phyloP scores from a whole-genome alignment of 805 yeast species.

The Diddensiella caesifluorescens region DNA sequence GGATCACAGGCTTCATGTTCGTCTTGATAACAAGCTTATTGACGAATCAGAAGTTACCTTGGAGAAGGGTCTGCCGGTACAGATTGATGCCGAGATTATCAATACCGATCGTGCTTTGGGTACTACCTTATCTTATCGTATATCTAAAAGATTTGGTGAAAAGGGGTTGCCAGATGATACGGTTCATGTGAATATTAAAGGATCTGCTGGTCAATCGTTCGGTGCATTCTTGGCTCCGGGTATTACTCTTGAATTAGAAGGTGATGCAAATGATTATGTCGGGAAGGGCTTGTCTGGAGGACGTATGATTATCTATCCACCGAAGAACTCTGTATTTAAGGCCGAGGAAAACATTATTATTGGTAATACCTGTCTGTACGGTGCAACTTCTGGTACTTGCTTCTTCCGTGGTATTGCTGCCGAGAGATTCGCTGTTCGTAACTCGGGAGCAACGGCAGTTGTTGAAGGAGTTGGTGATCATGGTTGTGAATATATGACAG shows the following conservation, averaged over 20 bases:
- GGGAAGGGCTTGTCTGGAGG: conserved; percentile 98
- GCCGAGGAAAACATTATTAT: conserved; percentile 95
- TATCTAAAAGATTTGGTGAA: conserved; percentile 90
- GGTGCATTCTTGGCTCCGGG: conserved; percentile 98
- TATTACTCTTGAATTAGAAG: conserved; percentile 89
- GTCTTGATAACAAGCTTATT: conserved; percentile 90
- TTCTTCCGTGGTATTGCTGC: conserved; percentile 97
- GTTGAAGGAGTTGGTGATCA: conserved; percentile 98
- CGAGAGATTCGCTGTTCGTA: conserved; percentile 96
- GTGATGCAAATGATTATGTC: conserved; percentile 97
- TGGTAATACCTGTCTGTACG: conserved; percentile 96
- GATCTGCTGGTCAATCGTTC: conserved; percentile 97
- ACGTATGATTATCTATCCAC: conserved; percentile 86
- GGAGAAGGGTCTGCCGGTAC: conserved; percentile 93
- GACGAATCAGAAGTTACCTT: conserved; percentile 95
- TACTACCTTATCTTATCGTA: conserved; percentile 87
- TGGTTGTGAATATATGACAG: conserved; percentile 99
- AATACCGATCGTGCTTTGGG: conserved; percentile 97
- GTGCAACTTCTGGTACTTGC: conserved; percentile 94
- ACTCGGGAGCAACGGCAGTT: conserved; percentile 96
- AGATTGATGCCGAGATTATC: conserved; percentile 86
- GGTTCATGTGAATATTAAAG: conserved; percentile 82
- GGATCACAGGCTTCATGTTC: conserved; percentile 87
- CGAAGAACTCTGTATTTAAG: conserved; percentile 73
- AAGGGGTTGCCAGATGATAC: conserved; percentile 93